phyloP scores from a whole-genome alignment of 306 rosid species.

The Dryas alaskensis region DNA sequence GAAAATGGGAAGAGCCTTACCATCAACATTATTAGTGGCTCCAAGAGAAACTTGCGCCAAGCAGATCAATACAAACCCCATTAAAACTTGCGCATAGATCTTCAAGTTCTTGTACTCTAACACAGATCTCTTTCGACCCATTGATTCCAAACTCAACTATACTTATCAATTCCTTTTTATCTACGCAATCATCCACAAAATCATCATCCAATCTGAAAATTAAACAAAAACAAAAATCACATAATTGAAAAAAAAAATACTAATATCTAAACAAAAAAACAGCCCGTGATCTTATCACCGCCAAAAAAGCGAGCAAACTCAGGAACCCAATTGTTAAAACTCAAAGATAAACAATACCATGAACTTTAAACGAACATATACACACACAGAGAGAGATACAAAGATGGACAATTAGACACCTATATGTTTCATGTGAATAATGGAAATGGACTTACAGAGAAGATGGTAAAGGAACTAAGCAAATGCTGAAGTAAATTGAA shows the following conservation, averaged over 20 bases:
- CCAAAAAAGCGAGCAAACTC: conserved; percentile 12
- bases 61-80: conserved; percentile 52
- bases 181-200: conserved; percentile 34
- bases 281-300: conserved; percentile 29
- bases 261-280: not conserved
- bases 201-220: conserved; percentile 41
- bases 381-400: not conserved
- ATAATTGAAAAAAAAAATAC: not conserved
- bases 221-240: conserved; percentile 7
- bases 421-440: conserved; percentile 9
- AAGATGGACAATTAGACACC: not conserved
- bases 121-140: conserved; percentile 63
- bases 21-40: conserved; percentile 65
- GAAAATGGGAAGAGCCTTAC: conserved; percentile 38
- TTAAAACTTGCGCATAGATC: conserved; percentile 41
- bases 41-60: conserved; percentile 52
- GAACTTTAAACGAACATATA: conserved; percentile 8
- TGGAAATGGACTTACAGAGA: conserved; percentile 32
- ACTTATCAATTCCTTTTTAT: conserved; percentile 28
- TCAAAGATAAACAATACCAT: conserved; percentile 6
- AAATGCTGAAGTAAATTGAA: conserved; percentile 49
- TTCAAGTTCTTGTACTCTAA: conserved; percentile 37
- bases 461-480: conserved; percentile 23
- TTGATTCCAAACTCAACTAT: conserved; percentile 38
- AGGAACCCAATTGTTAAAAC: conserved; percentile 20